These are phyloP conservation scores for Cochlearia excelsa DNA, from an alignment of 345 rosid genomes.

Conservation along the genomic window DNA sequence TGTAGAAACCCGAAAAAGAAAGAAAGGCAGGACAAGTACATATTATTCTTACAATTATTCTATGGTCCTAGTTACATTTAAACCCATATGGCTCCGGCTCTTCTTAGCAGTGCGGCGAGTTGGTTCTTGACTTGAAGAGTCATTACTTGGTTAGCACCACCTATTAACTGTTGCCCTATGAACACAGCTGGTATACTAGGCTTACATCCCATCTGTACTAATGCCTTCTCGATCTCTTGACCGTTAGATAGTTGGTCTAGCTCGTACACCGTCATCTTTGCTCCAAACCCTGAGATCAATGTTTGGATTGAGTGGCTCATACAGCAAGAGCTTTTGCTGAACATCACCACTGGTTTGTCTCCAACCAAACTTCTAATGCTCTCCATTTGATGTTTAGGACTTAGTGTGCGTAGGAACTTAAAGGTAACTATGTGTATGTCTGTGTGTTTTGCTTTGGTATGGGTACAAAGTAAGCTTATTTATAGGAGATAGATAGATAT, in stretches of 20 bases:
- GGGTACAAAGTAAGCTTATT: constrained; percentile 22
- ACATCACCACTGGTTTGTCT: constrained; percentile 80
- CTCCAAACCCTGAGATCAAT: constrained; percentile 68
- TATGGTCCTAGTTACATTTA: constrained; percentile 28
- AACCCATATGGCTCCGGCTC: constrained; percentile 46
- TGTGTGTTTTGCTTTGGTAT: constrained; percentile 13
- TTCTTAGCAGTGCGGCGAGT: constrained; percentile 34
- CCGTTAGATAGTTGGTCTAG: constrained; percentile 60
- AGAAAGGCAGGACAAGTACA: constrained; percentile 4
- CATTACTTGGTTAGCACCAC: constrained; percentile 75
- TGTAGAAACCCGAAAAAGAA: constrained; percentile 9
- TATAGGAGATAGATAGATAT: constrained; percentile 21
- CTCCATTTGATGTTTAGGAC: constrained; percentile 31
- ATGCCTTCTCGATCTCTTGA: constrained; percentile 51
- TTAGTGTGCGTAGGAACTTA: constrained; percentile 16
- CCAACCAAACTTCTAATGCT: constrained; percentile 52
- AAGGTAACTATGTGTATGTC: constrained; percentile 16
- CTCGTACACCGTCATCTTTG: constrained; percentile 68
- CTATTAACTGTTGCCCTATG: constrained; percentile 68
- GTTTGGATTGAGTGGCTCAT: constrained; percentile 68
- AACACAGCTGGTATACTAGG: constrained; percentile 75
- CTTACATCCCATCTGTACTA: constrained; percentile 56
- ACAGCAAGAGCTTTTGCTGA: constrained; percentile 74
- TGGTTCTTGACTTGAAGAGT: constrained; percentile 42
- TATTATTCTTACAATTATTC: constrained; percentile 20